A percentile compares a stretch with the other conserved stretches of the same genome.
Evolutionary conservation across 352 stramenopile species (phyloP).

Genomic region (Globisporangium canariense): DNA sequence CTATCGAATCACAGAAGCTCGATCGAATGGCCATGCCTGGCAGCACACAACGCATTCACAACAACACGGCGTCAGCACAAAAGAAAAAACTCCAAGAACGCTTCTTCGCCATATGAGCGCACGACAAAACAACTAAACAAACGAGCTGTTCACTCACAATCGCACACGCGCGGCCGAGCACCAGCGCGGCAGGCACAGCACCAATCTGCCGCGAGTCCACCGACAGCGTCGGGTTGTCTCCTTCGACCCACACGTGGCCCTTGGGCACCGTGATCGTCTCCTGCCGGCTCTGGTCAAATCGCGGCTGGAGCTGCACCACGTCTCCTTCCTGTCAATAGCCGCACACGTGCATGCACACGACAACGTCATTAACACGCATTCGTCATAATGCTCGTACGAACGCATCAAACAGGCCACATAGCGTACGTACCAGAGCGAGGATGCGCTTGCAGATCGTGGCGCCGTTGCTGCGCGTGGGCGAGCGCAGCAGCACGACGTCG

Average conservation of each 20-base stretch:
- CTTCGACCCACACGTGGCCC: conserved; percentile 96
- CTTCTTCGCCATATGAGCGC: not conserved
- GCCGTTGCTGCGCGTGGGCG: conserved; percentile 64
- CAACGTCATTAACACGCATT: not conserved
- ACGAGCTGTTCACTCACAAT: conserved; percentile 43
- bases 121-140: not conserved
- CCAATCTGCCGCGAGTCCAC: conserved; percentile 94
- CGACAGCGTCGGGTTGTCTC: conserved; percentile 94
- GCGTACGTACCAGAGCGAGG: conserved; percentile 69
- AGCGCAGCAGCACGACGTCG: conserved; percentile 82
- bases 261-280: conserved; percentile 82
- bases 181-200: conserved; percentile 83
- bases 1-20: conserved; percentile 24
- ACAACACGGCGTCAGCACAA: not conserved
- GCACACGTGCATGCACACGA: not conserved
- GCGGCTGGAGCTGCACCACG: conserved; percentile 71
- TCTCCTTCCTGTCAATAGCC: conserved; percentile 63
- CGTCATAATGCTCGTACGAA: no score
- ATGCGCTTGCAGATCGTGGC: conserved; percentile 88
- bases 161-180: conserved; percentile 72
- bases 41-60: not conserved
- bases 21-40: conserved; percentile 18
- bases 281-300: conserved; percentile 51
- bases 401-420: not conserved
- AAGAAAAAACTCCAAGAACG: not conserved